phyloP scores from a whole-genome alignment of 371 early-diverging fungal species.

The Syncephalis fuscata region DNA sequence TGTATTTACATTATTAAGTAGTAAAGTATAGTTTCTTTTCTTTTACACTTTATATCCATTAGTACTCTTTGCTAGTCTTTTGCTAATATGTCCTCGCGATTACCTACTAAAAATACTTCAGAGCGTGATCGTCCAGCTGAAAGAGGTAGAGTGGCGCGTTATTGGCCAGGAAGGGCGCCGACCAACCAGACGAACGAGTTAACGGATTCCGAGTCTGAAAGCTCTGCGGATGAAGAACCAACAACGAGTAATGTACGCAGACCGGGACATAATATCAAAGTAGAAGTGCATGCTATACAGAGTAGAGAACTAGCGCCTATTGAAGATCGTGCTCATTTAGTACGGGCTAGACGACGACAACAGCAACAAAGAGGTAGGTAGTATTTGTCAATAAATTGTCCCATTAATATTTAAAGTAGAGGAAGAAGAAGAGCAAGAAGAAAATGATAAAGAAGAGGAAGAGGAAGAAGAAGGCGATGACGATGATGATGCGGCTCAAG shows the following conservation, averaged over 20 bases:
- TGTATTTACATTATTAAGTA: too few relatives aligned
- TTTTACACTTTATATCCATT: too few relatives aligned
- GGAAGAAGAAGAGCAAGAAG: constrained; percentile 9
- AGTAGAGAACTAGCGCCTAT: constrained; percentile 1
- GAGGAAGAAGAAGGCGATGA: constrained; percentile 4
- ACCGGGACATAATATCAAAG: too few relatives aligned
- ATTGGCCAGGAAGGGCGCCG: constrained; percentile 7
- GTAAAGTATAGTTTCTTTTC: too few relatives aligned
- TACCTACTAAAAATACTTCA: too few relatives aligned
- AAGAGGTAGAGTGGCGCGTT: constrained; percentile 7
- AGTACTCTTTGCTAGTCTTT: too few relatives aligned
- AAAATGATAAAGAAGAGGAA: constrained; percentile 6
- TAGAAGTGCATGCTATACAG: not conserved
- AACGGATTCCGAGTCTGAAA: constrained; percentile 2
- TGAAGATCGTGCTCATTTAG: not conserved
- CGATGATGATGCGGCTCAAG: constrained; percentile 14
- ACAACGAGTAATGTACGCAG: too few relatives aligned
- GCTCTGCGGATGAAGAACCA: too few relatives aligned
- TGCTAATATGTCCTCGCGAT: too few relatives aligned
- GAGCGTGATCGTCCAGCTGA: too few relatives aligned
- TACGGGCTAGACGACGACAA: constrained; percentile 3
- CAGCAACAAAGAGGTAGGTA: constrained; percentile 3
- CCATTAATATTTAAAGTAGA: not conserved
- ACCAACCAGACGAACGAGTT: constrained; percentile 1
- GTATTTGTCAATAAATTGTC: too few relatives aligned